A percentile compares a stretch with the other conserved stretches of the same genome.
Conservation (phyloP, 2,329 filamentous ascomycete species). For the Cercospora sp. region DNA sequence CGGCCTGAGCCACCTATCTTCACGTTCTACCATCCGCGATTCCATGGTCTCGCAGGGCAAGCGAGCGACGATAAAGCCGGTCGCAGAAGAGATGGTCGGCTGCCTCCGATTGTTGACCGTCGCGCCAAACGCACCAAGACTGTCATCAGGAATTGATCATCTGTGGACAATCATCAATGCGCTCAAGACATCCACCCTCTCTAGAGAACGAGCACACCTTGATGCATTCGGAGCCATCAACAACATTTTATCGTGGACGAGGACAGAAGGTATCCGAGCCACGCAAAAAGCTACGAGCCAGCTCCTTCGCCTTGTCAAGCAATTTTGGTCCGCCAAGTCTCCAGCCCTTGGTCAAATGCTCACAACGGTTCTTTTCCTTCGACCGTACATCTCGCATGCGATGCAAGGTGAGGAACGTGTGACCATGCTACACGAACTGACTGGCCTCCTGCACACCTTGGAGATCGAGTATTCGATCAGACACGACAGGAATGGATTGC, state of each 20-base stretch:
- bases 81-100: conserved; percentile 36
- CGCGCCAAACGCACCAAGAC: conserved; percentile 35
- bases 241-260: conserved; percentile 62
- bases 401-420: conserved; percentile 30
- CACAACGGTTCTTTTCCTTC: conserved; percentile 65
- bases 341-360: conserved; percentile 62
- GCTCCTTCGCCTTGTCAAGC: conserved; percentile 69
- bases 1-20: conserved; percentile 31
- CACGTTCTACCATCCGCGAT: conserved; percentile 28
- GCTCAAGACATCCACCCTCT: conserved; percentile 53
- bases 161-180: conserved; percentile 38
- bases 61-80: conserved; percentile 25
- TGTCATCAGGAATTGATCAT: conserved; percentile 19
- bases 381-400: conserved; percentile 43
- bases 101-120: conserved; percentile 34
- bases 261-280: conserved; percentile 67
- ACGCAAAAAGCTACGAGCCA: conserved; percentile 61
- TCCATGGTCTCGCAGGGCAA: conserved; percentile 30
- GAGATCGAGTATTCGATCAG: conserved; percentile 75
- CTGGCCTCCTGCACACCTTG: conserved; percentile 69
- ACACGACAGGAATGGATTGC: conserved; percentile 62
- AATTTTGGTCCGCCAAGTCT: conserved; percentile 62
- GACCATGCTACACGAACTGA: conserved; percentile 48
- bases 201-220: conserved; percentile 53
- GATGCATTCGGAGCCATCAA: conserved; percentile 76